A percentile compares a stretch with the other conserved stretches of the same genome.
phyloP scores from a whole-genome alignment of 2,329 filamentous ascomycete species.

The Epicoccum sorghinum region DNA sequence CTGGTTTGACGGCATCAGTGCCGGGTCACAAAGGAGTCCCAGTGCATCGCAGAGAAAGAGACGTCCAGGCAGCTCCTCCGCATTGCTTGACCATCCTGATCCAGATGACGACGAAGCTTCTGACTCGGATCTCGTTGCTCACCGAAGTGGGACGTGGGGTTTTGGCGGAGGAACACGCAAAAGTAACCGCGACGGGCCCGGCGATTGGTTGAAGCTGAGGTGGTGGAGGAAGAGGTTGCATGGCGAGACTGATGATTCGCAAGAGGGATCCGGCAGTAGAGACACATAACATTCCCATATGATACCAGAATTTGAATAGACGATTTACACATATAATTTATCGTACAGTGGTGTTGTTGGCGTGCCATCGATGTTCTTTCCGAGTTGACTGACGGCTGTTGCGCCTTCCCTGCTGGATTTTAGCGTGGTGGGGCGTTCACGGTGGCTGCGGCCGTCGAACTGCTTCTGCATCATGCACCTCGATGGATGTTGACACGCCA shows the following conservation, averaged over 20 bases:
- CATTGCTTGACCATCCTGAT: conserved; percentile 36
- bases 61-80: conserved; percentile 29
- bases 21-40: conserved; percentile 25
- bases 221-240: conserved; percentile 48
- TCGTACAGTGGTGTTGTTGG: too few species aligned
- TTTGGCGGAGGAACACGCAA: conserved; percentile 26
- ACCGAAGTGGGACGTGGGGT: conserved; percentile 36
- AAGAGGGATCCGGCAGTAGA: conserved; percentile 18
- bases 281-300: conserved; percentile 20
- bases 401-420: neutral
- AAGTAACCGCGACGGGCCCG: conserved; percentile 32
- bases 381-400: neutral
- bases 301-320: conserved; percentile 16
- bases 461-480: conserved; percentile 8
- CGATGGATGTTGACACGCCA: conserved; percentile 7
- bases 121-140: conserved; percentile 31
- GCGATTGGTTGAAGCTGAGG: conserved; percentile 47
- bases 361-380: too few species aligned
- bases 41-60: conserved; percentile 39
- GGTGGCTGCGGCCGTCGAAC: neutral
- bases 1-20: conserved; percentile 42
- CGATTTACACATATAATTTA: conserved; percentile 1
- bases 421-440: conserved; percentile 4
- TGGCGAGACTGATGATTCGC: conserved; percentile 38
- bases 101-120: conserved; percentile 39